Conservation (phyloP, 2,329 filamentous ascomycete species). For the Pseudogymnoascus sp. region DNA sequence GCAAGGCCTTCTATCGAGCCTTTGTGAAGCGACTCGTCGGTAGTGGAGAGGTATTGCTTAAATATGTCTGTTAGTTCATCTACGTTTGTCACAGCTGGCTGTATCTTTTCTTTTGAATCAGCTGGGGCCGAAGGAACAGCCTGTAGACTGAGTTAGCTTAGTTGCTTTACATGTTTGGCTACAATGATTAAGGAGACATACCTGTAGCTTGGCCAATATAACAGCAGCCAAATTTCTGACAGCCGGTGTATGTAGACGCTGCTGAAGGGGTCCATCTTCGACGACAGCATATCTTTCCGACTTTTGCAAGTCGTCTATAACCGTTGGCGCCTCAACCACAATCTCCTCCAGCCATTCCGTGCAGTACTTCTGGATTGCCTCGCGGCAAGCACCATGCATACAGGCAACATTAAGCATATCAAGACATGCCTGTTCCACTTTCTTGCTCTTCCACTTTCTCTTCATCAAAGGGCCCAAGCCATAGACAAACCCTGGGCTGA, state of each 20-base stretch:
- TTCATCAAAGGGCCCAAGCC: slow-evolving; percentile 69
- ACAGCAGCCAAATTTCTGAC: slow-evolving; percentile 63
- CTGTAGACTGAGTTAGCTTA: slow-evolving; percentile 30
- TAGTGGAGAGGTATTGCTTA: slow-evolving; percentile 55
- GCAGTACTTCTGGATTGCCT: slow-evolving; percentile 78
- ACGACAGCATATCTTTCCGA: slow-evolving; percentile 17
- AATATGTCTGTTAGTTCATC: slow-evolving; percentile 59
- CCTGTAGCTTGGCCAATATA: slow-evolving; percentile 63
- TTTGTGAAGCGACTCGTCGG: slow-evolving; percentile 50
- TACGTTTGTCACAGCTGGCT: slow-evolving; percentile 50
- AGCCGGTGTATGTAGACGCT: slow-evolving; percentile 45
- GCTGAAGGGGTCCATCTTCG: slow-evolving; percentile 27
- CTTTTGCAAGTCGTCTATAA: slow-evolving; percentile 29
- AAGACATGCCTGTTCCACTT: slow-evolving; percentile 77
- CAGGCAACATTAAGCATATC: slow-evolving; percentile 89
- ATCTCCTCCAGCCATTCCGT: slow-evolving; percentile 80
- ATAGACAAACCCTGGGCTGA: slow-evolving; percentile 78
- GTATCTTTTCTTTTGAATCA: slow-evolving; percentile 32
- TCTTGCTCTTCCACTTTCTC: slow-evolving; percentile 72
- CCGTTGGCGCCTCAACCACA: slow-evolving; percentile 56
- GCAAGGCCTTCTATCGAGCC: slow-evolving; percentile 84
- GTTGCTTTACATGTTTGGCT: slow-evolving; percentile 16
- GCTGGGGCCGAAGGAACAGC: slow-evolving; percentile 25
- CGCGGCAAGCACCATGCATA: slow-evolving; percentile 73
- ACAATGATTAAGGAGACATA: slow-evolving; percentile 33